Evolutionary conservation across 192 early-diverging fungal species (phyloP), one percentile per base, ranked within the genome.

Genomic region (Podila epicladia): DNA sequence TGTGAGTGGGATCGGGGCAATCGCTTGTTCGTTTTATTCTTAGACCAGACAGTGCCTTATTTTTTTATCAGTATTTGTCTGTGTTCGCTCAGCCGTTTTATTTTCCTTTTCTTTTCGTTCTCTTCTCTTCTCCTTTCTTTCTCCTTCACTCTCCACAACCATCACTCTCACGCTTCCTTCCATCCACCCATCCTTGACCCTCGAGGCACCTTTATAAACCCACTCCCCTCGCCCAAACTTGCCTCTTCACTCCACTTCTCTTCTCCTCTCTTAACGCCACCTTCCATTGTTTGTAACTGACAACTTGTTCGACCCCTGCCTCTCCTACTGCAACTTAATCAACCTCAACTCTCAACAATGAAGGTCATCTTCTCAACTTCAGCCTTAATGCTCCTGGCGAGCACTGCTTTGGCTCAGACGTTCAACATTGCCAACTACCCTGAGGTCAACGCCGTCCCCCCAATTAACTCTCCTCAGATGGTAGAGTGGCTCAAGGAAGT

Each of bases 381-480:
- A 13, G 55, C 62, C 22, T 51, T 69, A 17, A 17, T 60, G 17
- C 24, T 76, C 31, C 45, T 76, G 20, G 67, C 63, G 12, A 29
- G 31, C 12, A 41, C 67, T 13, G 68, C 57, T 17, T 7, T 35
- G 9, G 74, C 62, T 35, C 66, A 59, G 13, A 45, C 41, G 3
- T 74, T 82, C 67, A 71, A 82, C 64, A n/a, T 45, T 55, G 62
- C 80, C 33, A 63, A 41, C 17, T 73, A 70, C 66, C 73, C 72
- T 38, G 33, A 67, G 2, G 59, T 53, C 38, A 70, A 76, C 33
- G 74, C 31, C 4, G 59, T 82, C 6, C 80, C 72, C 7, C 73
- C 72, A 38, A 22, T 75, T 37, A 45, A 50, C 63, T 66, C 72
- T 3, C 51, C 67, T 17, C 60, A 74, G 68, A 63, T 74, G 9